Percentiles rank a stretch among this genome's conserved stretches.
Evolutionary conservation across 2,329 filamentous ascomycete species (phyloP).

Genomic region (Trichoderma breve): DNA sequence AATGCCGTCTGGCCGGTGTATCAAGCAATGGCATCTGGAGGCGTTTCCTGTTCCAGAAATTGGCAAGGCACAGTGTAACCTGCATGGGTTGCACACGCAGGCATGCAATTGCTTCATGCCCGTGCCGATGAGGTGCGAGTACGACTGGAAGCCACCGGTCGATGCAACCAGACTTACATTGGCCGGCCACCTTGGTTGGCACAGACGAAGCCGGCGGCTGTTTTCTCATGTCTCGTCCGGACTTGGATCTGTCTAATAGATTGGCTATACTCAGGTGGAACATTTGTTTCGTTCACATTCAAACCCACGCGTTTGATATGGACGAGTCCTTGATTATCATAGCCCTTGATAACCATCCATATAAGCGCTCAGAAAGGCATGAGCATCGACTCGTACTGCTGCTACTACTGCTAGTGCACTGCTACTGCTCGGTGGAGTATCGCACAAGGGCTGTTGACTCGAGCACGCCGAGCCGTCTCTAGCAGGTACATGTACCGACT

Average conservation of each 20-base stretch:
- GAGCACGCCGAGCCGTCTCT: not conserved
- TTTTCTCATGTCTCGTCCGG: not conserved
- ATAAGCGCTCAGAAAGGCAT: not conserved
- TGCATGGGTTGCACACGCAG: not conserved
- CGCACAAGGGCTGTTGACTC: constrained; percentile 8
- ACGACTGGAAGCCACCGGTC: constrained; percentile 1
- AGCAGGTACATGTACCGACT: not conserved
- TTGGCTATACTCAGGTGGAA: not conserved
- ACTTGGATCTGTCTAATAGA: not conserved
- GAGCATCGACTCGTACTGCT: not conserved
- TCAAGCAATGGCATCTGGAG: not conserved
- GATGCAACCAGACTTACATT: constrained; percentile 15
- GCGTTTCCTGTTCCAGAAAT: not conserved
- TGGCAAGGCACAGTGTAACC: constrained; percentile 14
- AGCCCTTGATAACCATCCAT: not conserved
- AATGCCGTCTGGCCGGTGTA: not conserved
- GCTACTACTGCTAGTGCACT: not conserved
- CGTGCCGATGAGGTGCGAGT: constrained; percentile 19
- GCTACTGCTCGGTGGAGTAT: not conserved
- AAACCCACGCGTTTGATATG: not conserved
- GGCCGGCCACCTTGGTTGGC: not conserved
- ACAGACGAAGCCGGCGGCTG: constrained; percentile 6
- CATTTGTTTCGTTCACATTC: not conserved
- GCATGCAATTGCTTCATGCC: constrained; percentile 18
- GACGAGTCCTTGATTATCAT: not conserved